These are phyloP conservation scores for Pseudogymnoascus sp. DNA, from an alignment of 2,329 filamentous ascomycete species.

Conservation along the genomic window DNA sequence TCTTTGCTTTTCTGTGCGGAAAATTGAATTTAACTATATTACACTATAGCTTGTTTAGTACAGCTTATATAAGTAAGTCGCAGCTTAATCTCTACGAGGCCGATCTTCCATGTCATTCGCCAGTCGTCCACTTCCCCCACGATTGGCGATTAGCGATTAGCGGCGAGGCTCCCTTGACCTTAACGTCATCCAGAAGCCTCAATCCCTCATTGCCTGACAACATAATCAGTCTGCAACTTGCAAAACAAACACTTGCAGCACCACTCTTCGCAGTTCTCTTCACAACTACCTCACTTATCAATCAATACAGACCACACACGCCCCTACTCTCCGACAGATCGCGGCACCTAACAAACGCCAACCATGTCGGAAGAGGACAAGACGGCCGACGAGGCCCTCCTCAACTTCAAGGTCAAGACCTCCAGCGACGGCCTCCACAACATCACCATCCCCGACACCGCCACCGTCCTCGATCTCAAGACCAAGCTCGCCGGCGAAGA, in stretches of 20 bases:
- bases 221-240: neutral
- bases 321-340: neutral
- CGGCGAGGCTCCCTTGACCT: neutral
- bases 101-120: neutral
- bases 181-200: neutral
- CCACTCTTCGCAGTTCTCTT: neutral
- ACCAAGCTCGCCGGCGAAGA: slow-evolving; percentile 73
- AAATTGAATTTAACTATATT: neutral
- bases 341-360: neutral
- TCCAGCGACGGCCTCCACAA: slow-evolving; percentile 80
- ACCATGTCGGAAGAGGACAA: slow-evolving; percentile 59
- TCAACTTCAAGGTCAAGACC: slow-evolving; percentile 98
- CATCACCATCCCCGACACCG: slow-evolving; percentile 69
- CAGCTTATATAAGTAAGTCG: neutral
- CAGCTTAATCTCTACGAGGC: neutral
- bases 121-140: neutral
- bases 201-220: neutral
- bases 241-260: neutral
- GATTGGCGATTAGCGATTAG: neutral
- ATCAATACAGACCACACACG: neutral
- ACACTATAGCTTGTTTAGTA: neutral
- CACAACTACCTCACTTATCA: neutral
- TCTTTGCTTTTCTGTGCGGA: neutral
- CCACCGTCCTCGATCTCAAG: slow-evolving; percentile 80
- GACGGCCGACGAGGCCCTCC: slow-evolving; percentile 55